Evolutionary conservation across 331 rosid species (phyloP).

Genomic region (Rhamnella rubrinervis): DNA sequence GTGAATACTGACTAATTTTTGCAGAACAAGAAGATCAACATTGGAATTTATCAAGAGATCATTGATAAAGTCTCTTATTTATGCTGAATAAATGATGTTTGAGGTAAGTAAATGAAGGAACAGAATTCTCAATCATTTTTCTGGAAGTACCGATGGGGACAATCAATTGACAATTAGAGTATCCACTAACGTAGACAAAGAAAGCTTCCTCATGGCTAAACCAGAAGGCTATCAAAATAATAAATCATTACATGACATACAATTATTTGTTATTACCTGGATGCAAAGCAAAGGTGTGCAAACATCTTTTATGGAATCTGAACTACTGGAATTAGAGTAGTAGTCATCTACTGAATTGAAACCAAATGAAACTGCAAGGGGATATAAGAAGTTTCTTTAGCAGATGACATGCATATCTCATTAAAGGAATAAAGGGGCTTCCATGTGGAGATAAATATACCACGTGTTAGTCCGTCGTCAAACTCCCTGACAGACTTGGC

Average conservation of each 20-base stretch:
- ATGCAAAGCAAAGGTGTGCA: slow-evolving; percentile 86
- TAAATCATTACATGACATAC: neutral
- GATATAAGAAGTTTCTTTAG: slow-evolving; percentile 15
- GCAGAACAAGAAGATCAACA: too few species aligned
- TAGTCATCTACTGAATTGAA: slow-evolving; percentile 93
- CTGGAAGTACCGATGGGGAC: too few species aligned
- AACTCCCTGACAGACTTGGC: slow-evolving; percentile 78
- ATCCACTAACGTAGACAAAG: neutral
- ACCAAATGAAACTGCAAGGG: slow-evolving; percentile 86
- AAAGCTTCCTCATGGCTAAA: neutral
- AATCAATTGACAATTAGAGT: neutral
- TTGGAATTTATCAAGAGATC: too few species aligned
- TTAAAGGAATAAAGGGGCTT: neutral
- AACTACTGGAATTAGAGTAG: slow-evolving; percentile 75
- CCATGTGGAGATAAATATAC: slow-evolving; percentile 37
- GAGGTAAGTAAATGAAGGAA: too few species aligned
- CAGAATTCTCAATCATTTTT: too few species aligned
- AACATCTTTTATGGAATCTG: slow-evolving; percentile 76
- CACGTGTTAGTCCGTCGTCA: slow-evolving; percentile 90
- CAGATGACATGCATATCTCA: slow-evolving; percentile 16
- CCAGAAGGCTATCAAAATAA: neutral
- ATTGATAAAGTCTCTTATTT: too few species aligned
- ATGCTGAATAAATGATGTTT: too few species aligned
- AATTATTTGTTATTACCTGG: slow-evolving; percentile 52
- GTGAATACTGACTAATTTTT: too few species aligned